Base-by-base conservation (phyloP, 176 grass and related monocot genomes). In the Aechmea fasciata region DNA sequence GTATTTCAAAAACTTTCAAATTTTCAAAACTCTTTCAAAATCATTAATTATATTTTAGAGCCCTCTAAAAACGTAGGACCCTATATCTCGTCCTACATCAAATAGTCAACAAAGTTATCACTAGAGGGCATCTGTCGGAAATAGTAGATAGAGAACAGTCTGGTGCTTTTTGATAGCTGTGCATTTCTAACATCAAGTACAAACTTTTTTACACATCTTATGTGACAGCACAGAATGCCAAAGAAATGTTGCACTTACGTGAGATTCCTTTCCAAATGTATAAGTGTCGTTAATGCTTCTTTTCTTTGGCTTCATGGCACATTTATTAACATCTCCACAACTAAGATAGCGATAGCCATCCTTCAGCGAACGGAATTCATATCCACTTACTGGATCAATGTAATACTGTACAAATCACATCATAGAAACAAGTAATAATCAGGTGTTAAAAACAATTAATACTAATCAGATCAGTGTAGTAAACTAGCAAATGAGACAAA, bases 321-420 rank as follows among this genome's bases (percentile, higher is more conserved):
- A 77, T 54, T 70, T 69, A 57, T 19, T 65, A 64, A 87, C 51
- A 19, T 87, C 75, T 69, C 72, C 81, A 73, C 78, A 73, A 66
- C 82, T 73, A 13, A 91, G 69, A 76, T 91, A 82, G 20, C 81
- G 75, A 70, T 66, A 13, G 10, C 65, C 88, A 71, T 82, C 84
- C 66, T 79, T 87, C 51, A 87, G 65, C 48, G 88, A 87, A 51
- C 51, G 72, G 70, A 87, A 91, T 77, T 91, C 69, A 41, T 87
- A 91, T 68, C 61, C 76, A 79, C 75, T 76, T 26, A 65, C 72
- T 73, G 88, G 84, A 75, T 91, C 88, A 79, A 87, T 82, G 79
- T 87, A 91, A 72, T 82, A 84, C 88, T 91, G 88, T 51, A 51
- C 49, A 64, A 3, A 90, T 65, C 50, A 75, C 17, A 13, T 61